Evolutionary conservation across 2,329 filamentous ascomycete species (phyloP), one percentile per base, ranked within the genome.

Genomic region (Penicillium sp.): DNA sequence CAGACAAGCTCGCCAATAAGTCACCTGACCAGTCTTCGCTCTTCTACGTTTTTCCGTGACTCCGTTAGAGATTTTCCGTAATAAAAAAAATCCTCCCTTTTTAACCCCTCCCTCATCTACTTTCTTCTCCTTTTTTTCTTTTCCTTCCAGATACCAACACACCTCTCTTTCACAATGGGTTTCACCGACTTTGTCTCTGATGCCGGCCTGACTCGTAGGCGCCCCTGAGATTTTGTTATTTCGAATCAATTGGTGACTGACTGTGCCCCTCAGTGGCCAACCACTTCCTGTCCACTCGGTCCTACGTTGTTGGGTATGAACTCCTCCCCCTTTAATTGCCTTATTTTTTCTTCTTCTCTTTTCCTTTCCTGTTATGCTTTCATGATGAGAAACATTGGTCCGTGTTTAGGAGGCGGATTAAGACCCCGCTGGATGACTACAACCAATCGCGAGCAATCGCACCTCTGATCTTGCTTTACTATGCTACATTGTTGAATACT

Each of bases 381-480:
- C 69, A 83, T 89, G 89, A 93, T 92, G 90, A 93, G 83, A 89
- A 83, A 82, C 82, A 87, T 93, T 93, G 89, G 90, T 93, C 90
- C 90, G 89, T 93, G 90, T 94, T 93, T 87, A 90, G 85, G 89
- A 93, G 88, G 87, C 87, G 89, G 86, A 84, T 91, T 90, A 93
- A 93, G 89, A 93, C 89, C 82, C 90, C 89, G 87, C 86, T 79
- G 81, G 75, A 84, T 89, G 90, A 91, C 84, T 90, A 90, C 82
- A 79, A 78, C 82, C 83, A 84, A 88, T 86, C 82, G 87, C 84
- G 84, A 82, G 83, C 72, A 81, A 82, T 84, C 88, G 89, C 88
- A 90, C 77, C 83, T 90, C 89, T 93, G 89, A 91, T 71, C 55
- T 63, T 63, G 52, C 53, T 56, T 19, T 57, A 49, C 53, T 45